These are phyloP conservation scores for Alloascoidea hylecoeti DNA, from an alignment of 805 yeast genomes.

Conservation along the genomic window DNA sequence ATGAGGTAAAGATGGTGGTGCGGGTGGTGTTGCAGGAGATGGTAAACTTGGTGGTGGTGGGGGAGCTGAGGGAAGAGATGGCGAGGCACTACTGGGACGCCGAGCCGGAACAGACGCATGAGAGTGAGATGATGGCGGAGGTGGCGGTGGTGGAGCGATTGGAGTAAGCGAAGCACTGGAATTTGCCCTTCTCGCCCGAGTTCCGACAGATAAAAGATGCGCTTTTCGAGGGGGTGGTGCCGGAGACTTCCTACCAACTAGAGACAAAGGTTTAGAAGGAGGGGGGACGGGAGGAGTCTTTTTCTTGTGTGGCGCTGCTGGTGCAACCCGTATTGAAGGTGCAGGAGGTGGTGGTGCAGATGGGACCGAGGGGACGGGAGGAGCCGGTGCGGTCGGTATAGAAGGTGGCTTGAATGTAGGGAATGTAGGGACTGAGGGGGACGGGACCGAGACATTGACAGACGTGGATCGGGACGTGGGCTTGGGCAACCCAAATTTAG, in stretches of 20 bases:
- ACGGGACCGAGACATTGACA: conserved; percentile 1
- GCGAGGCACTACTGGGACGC: conserved; percentile 6
- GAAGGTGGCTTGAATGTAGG: too few species aligned
- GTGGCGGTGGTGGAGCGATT: background rate
- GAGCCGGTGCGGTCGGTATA: background rate
- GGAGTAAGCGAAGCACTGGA: conserved; percentile 1
- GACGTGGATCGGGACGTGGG: conserved; percentile 5
- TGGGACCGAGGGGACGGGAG: conserved; percentile 7
- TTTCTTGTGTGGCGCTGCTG: conserved; percentile 1
- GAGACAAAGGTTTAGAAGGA: background rate
- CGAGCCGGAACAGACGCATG: conserved; percentile 6
- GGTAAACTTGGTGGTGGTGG: conserved; percentile 4
- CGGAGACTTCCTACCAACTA: background rate
- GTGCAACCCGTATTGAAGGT: conserved; percentile 3
- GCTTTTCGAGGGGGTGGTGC: background rate
- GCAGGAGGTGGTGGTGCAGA: conserved; percentile 7
- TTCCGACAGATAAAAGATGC: background rate
- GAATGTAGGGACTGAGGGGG: background rate
- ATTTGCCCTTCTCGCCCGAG: background rate
- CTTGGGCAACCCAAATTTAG: background rate
- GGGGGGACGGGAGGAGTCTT: background rate
- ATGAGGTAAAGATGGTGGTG: conserved; percentile 9
- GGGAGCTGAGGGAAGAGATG: conserved; percentile 11
- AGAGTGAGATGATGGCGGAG: conserved; percentile 9
- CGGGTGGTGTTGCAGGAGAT: conserved; percentile 7